Evolutionary conservation across 2,329 filamentous ascomycete species (phyloP).

Genomic region (Arthrobotrys musiformis): DNA sequence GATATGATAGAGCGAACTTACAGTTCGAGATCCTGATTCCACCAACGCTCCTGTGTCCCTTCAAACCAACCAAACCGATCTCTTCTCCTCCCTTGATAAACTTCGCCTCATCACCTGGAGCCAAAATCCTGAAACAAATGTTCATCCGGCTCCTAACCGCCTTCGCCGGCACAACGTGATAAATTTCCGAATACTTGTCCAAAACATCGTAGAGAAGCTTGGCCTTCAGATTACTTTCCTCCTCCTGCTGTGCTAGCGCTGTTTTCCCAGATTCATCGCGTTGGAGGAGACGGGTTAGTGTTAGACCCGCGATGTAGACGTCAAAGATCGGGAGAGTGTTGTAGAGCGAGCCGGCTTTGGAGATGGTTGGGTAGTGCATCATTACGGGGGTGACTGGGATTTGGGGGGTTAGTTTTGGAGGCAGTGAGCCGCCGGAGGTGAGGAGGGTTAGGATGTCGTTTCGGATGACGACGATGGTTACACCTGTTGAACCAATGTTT

Average conservation of each 20-base stretch:
- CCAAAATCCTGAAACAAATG: conserved; percentile 83
- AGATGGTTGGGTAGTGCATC: conserved; percentile 82
- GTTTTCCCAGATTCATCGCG: conserved; percentile 64
- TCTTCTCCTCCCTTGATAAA: conserved; percentile 80
- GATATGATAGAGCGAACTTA: conserved; percentile 68
- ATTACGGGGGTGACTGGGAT: conserved; percentile 83
- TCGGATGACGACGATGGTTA: conserved; percentile 86
- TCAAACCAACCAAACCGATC: conserved; percentile 78
- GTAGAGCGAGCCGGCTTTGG: conserved; percentile 94
- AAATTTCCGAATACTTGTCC: conserved; percentile 78
- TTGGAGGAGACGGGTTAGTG: conserved; percentile 78
- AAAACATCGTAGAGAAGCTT: conserved; percentile 78
- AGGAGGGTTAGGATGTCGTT: conserved; percentile 78
- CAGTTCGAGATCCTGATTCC: conserved; percentile 90
- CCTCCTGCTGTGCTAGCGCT: conserved; percentile 81
- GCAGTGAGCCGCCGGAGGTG: conserved; percentile 74
- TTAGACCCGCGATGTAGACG: conserved; percentile 88
- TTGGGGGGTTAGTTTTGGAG: conserved; percentile 70
- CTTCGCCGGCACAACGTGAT: conserved; percentile 80
- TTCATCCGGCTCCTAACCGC: conserved; percentile 87
- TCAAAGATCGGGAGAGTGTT: conserved; percentile 97
- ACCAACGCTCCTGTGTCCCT: conserved; percentile 87
- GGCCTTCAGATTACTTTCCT: conserved; percentile 78
- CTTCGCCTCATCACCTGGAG: conserved; percentile 74
- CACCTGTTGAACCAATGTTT: conserved; percentile 86